Evolutionary conservation across 305 asterid species (phyloP).

Genomic region (Lippia alba): DNA sequence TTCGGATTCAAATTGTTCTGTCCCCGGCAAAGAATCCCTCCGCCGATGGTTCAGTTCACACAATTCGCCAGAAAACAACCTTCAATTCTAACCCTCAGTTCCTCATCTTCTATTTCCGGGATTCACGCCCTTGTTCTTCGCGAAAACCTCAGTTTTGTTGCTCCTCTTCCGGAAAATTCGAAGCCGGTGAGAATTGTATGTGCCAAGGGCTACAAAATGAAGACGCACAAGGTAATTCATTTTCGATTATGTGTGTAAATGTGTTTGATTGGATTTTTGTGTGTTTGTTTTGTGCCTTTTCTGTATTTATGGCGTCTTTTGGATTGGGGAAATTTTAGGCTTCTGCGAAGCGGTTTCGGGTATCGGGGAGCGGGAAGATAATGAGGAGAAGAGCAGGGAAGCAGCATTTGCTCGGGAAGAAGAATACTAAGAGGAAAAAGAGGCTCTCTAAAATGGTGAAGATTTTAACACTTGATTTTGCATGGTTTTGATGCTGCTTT

Average conservation of each 20-base stretch:
- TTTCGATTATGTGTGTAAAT: too few relatives aligned
- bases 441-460: slow-evolving; percentile 83
- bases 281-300: slow-evolving; percentile 17
- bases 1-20: slow-evolving; percentile 24
- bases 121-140: slow-evolving; percentile 36
- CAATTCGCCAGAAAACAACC: slow-evolving; percentile 44
- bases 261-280: background rate
- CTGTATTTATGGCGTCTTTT: slow-evolving; percentile 5
- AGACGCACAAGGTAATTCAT: slow-evolving; percentile 83
- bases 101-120: slow-evolving; percentile 53
- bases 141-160: slow-evolving; percentile 29
- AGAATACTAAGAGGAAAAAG: slow-evolving; percentile 82
- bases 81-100: slow-evolving; percentile 53
- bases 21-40: slow-evolving; percentile 20
- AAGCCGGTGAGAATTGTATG: slow-evolving; percentile 50
- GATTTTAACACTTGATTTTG: background rate
- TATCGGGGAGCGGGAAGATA: slow-evolving; percentile 93
- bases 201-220: slow-evolving; percentile 88
- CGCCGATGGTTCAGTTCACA: slow-evolving; percentile 34
- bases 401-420: slow-evolving; percentile 92
- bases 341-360: slow-evolving; percentile 90
- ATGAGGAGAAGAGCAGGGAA: slow-evolving; percentile 96
- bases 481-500: background rate
- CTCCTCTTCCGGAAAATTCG: slow-evolving; percentile 33
- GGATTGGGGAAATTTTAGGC: slow-evolving; percentile 56